phyloP scores from a whole-genome alignment of 352 stramenopile species.

The Aphanomyces astaci region DNA sequence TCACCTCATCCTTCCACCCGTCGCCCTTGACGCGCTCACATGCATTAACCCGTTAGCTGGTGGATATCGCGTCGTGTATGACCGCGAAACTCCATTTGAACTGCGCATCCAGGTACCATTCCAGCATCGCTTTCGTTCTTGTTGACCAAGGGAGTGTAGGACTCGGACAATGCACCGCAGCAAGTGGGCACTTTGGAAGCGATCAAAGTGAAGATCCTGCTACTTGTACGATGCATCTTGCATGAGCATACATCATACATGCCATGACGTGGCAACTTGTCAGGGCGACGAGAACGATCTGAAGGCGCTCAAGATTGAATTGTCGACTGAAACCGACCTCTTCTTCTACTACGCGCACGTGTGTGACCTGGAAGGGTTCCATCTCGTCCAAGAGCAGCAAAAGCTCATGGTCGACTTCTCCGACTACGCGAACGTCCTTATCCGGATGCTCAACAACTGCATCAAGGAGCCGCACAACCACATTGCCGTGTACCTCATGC shows the following conservation, averaged over 20 bases:
- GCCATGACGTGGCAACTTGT: neutral
- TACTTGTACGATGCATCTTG: slow-evolving; percentile 61
- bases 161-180: slow-evolving; percentile 76
- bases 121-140: neutral
- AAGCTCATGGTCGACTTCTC: slow-evolving; percentile 94
- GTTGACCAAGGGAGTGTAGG: slow-evolving; percentile 26
- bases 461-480: slow-evolving; percentile 93
- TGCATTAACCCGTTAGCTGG: slow-evolving; percentile 31
- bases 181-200: slow-evolving; percentile 89
- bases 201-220: slow-evolving; percentile 92
- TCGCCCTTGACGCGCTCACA: too few species aligned
- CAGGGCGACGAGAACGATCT: slow-evolving; percentile 80
- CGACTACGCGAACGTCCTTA: slow-evolving; percentile 91
- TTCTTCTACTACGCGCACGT: slow-evolving; percentile 92
- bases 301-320: slow-evolving; percentile 81
- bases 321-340: slow-evolving; percentile 88
- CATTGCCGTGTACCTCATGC: slow-evolving; percentile 90
- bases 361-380: slow-evolving; percentile 81
- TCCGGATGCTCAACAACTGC: slow-evolving; percentile 93
- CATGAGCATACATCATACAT: neutral
- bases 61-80: slow-evolving; percentile 85
- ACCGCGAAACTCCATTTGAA: slow-evolving; percentile 88
- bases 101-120: slow-evolving; percentile 71
- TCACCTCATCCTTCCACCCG: too few species aligned
- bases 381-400: slow-evolving; percentile 89